Base-by-base conservation (phyloP, 805 yeast genomes). In the Saccharomycopsis javanensis region DNA sequence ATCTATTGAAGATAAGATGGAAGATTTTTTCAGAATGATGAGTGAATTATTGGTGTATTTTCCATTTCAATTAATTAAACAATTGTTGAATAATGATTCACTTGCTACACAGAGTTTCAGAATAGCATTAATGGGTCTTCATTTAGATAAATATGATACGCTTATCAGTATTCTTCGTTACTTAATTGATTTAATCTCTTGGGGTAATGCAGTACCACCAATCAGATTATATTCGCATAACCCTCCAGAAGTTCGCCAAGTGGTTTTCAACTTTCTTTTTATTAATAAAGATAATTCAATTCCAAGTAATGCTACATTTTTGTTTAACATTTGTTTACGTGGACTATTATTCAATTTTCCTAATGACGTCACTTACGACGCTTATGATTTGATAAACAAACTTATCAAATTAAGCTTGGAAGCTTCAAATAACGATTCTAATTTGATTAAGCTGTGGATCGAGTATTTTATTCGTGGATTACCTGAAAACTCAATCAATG, bases 151-250 rank as follows among this genome's bases (percentile, higher is more conserved):
- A 65, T 77, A 75, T 59, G 94, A 86, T 60, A 85, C 96, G 3
- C 73, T 89, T 58, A 73, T 78, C 45, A 75, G 89, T 2, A 80
- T 85, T 18, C 71, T 91, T 57, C 90, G 88, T 65, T 89, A 81
- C 68, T 70, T 91, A 63, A 84, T 88, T 62, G 99, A 94, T 68
- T 75, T 89, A 35, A 70, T 87, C 23, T 80, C 90, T 5, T 91
- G 95, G 92, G 96, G 96, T 1, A 80, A 85, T 62, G 84, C 79
- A 28, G 74, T 79, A 8, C 90, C 96, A 1, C 96, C 97, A 4
- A 77, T 87, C 18, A 85, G 96, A 6, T 77, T 85, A 45, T 76
- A 79, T 55, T 76, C 68, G n/a, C 79, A 76, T 20, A 71, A 71
- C 20, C 83, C 86, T 10, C 75, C 73, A n/a, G 75, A 74, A 46